Base-by-base conservation (phyloP, 345 rosid genomes). In the Gossypium rotundifolium region DNA sequence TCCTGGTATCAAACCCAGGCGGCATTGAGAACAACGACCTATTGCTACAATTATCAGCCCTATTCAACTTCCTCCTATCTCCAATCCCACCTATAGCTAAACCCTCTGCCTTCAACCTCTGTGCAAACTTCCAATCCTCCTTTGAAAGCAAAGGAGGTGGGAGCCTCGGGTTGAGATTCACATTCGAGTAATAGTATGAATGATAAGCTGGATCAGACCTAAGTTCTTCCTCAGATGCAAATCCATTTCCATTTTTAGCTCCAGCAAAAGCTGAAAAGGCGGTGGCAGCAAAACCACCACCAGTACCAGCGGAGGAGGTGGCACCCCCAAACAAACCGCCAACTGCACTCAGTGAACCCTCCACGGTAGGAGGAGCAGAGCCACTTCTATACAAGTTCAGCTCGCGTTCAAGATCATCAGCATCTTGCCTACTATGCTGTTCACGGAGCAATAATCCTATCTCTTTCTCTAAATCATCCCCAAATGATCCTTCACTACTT, bases 91-190 rank as follows among this genome's bases (percentile, higher is more conserved):
- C 93, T 45, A 90, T 42, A 55, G 65, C 81, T 0, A 89, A 77
- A 72, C 83, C 84, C 45, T 84, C 87, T 25, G 90, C 90, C 72
- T 88, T 85, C 74, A 91, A 75, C 80, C 95, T 88, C 79, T 93
- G 98, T 11, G 93, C 79, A 79, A 83, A 10, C 40, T 33, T 33
- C 40, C 40, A 33, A 33, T 33, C 40, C 40, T 33, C 40, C 40
- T 33, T 33, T 33, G 98, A 91, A 70, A 87, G 78, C 78, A 93
- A 80, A 72, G 98, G 98, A 55, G 95, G 95, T 1, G 98, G 98
- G 29, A 93, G 88, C 83, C 98, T 89, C 9, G 98, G 98, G 77
- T 93, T 93, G 78, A 91, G 77, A 77, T 91, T 91, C 79, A 87
- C 89, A 78, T 90, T 89, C 1, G 90, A 87, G 85, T 88, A 88